Percentiles rank a stretch among this genome's conserved stretches.
These are phyloP conservation scores for Amphirosellinia nigrospora DNA, from an alignment of 495 filamentous ascomycete species.

Conservation along the genomic window DNA sequence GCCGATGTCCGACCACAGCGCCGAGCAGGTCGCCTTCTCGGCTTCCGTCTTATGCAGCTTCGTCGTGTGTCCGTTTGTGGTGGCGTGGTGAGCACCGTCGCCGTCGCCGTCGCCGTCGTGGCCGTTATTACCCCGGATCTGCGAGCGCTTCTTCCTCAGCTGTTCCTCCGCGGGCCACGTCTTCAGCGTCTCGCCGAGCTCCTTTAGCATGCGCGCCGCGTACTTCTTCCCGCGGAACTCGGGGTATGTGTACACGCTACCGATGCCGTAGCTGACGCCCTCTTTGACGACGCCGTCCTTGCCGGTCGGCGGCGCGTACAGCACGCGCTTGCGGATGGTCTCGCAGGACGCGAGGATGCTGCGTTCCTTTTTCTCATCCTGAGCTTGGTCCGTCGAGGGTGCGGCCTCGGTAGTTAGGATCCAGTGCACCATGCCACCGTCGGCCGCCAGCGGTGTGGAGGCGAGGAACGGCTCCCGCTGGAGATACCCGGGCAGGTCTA, in stretches of 20 bases:
- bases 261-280: slow-evolving; percentile 77
- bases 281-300: slow-evolving; percentile 62
- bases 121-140: neutral
- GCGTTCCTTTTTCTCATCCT: slow-evolving; percentile 47
- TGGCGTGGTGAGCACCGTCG: no score
- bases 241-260: slow-evolving; percentile 82
- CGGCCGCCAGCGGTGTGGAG: slow-evolving; percentile 67
- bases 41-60: slow-evolving; percentile 39
- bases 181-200: slow-evolving; percentile 48
- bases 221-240: slow-evolving; percentile 78
- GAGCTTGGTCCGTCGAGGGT: neutral
- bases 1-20: slow-evolving; percentile 94
- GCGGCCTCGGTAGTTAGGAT: slow-evolving; percentile 62
- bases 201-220: slow-evolving; percentile 65
- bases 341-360: slow-evolving; percentile 83
- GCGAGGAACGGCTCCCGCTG: slow-evolving; percentile 74
- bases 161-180: slow-evolving; percentile 40
- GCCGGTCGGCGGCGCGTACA: slow-evolving; percentile 47
- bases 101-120: neutral
- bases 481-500: slow-evolving; percentile 74
- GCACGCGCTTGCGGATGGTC: slow-evolving; percentile 75
- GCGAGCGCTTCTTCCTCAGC: slow-evolving; percentile 2
- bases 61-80: slow-evolving; percentile 1
- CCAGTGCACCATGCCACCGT: slow-evolving; percentile 85
- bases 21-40: slow-evolving; percentile 62